phyloP scores from a whole-genome alignment of 805 yeast species.

The Candida arabinofermentans region DNA sequence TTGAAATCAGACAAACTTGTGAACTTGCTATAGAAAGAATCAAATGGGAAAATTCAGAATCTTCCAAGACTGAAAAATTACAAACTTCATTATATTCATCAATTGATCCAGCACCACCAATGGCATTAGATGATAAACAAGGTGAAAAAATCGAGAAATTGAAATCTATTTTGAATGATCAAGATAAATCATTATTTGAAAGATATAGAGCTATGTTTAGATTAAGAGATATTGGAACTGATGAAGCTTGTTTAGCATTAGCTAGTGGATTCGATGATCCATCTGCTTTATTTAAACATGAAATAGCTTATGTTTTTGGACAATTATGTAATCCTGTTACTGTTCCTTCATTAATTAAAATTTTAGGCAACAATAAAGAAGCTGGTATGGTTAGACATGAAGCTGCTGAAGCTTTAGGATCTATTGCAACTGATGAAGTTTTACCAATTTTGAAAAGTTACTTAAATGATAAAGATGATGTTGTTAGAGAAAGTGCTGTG shows the following conservation, averaged over 20 bases:
- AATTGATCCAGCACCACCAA: conserved; percentile 98
- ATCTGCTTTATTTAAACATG: conserved; percentile 94
- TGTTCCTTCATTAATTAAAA: conserved; percentile 81
- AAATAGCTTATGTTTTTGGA: conserved; percentile 97
- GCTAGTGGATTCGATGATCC: conserved; percentile 88
- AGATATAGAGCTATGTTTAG: conserved; percentile 99
- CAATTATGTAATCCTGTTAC: conserved; percentile 92
- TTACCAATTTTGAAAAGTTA: conserved; percentile 80
- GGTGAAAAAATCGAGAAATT: conserved; percentile 63
- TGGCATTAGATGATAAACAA: conserved; percentile 49
- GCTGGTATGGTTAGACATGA: conserved; percentile 99
- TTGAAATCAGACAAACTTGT: conserved; percentile 95
- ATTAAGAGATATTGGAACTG: conserved; percentile 88
- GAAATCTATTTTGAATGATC: conserved; percentile 68
- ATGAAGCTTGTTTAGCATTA: conserved; percentile 88
- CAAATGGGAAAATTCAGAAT: conserved; percentile 80
- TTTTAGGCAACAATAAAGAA: conserved; percentile 70
- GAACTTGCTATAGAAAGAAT: conserved; percentile 95
- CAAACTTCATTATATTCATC: conserved; percentile 78
- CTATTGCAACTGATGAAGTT: conserved; percentile 94
- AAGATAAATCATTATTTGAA: conserved; percentile 75
- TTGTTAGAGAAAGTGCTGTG: conserved; percentile 93
- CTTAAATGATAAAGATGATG: conserved; percentile 76
- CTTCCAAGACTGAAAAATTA: conserved; percentile 60
- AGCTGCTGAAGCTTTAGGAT: conserved; percentile 98